Percentiles rank a stretch among this genome's conserved stretches.
Conservation (phyloP, 139 green algal species). For the Chlamydomonas eustigma region DNA sequence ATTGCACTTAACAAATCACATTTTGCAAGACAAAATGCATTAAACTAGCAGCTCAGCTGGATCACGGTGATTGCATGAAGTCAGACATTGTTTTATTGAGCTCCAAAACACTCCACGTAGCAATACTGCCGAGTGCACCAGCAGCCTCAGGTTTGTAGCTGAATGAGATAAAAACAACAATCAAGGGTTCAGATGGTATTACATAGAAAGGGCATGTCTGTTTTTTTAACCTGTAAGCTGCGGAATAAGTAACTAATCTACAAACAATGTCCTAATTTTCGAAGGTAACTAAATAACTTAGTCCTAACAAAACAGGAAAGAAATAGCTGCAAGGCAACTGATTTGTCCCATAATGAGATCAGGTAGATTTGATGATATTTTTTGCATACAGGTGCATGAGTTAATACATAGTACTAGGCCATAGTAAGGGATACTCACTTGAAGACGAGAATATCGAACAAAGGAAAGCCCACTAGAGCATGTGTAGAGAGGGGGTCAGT, state of each 20-base stretch:
- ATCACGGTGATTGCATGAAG: too few species aligned
- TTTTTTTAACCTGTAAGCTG: not conserved
- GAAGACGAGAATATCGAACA: slow-evolving; percentile 4
- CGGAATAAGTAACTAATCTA: not conserved
- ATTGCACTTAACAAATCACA: too few species aligned
- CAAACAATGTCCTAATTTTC: not conserved
- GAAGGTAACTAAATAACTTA: not conserved
- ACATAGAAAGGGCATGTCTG: not conserved
- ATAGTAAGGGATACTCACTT: not conserved
- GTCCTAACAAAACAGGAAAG: not conserved
- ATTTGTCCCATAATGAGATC: not conserved
- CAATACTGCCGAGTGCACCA: not conserved
- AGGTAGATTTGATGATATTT: not conserved
- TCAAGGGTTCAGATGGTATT: not conserved
- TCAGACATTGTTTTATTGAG: not conserved
- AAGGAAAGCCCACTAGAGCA: slow-evolving; percentile 1
- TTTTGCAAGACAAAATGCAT: too few species aligned
- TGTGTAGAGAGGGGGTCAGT: not conserved
- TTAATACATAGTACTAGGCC: not conserved
- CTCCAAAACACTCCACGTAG: slow-evolving; percentile 6
- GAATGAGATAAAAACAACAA: not conserved
- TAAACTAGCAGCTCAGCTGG: too few species aligned
- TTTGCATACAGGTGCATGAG: not conserved
- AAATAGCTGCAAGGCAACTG: not conserved
- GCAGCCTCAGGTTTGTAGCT: slow-evolving; percentile 3